A percentile compares a stretch with the other conserved stretches of the same genome.
These are phyloP conservation scores for Penicillium atrosanguineum DNA, from an alignment of 495 filamentous ascomycete genomes.

Conservation along the genomic window DNA sequence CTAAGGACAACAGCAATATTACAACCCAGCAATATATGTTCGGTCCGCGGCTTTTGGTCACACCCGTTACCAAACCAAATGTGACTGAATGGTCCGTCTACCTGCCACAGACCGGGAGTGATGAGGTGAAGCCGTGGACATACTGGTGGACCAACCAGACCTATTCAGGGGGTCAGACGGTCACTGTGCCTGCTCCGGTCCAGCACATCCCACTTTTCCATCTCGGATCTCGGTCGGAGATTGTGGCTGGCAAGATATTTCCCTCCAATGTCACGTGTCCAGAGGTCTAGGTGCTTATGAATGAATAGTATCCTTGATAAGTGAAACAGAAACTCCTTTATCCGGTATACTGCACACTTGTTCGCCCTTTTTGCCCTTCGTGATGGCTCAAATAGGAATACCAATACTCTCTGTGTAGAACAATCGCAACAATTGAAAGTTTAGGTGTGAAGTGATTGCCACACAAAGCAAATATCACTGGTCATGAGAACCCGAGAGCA, in stretches of 20 bases:
- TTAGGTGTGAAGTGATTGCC: too few relatives aligned
- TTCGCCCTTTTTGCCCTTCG: too few relatives aligned
- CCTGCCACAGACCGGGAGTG: constrained; percentile 17
- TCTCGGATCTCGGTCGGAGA: constrained; percentile 17
- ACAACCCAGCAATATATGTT: constrained; percentile 35
- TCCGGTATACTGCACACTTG: neutral
- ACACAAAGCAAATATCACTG: too few relatives aligned
- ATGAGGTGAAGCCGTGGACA: constrained; percentile 21
- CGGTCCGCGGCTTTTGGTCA: constrained; percentile 25
- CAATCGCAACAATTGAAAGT: too few relatives aligned
- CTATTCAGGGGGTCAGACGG: constrained; percentile 24
- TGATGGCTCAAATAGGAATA: too few relatives aligned
- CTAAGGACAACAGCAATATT: constrained; percentile 17
- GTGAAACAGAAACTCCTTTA: too few relatives aligned
- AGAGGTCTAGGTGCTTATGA: too few relatives aligned
- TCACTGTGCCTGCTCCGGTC: constrained; percentile 19
- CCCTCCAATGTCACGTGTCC: too few relatives aligned
- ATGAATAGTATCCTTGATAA: too few relatives aligned
- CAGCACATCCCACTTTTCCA: constrained; percentile 30
- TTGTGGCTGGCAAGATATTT: constrained; percentile 22
- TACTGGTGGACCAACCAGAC: constrained; percentile 32
- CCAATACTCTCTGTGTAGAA: too few relatives aligned
- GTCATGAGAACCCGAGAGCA: too few relatives aligned
- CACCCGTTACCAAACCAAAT: constrained; percentile 26
- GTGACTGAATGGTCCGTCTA: constrained; percentile 30